Evolutionary conservation across 208 protist species (phyloP), one percentile per base, ranked within the genome.

Genomic region (Leishmania tarentolae): DNA sequence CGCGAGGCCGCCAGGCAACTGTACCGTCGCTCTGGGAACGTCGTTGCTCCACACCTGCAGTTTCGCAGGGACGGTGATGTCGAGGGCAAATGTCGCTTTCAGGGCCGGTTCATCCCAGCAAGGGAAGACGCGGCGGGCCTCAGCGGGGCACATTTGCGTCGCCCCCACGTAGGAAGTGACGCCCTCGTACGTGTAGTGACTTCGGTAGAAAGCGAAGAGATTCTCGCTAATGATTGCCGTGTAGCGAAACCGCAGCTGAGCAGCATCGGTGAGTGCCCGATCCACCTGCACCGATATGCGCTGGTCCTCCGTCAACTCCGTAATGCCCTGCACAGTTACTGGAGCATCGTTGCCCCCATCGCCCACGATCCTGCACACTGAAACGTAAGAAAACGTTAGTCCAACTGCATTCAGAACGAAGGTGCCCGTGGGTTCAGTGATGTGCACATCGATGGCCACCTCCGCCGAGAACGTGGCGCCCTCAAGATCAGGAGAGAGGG

Each of bases 61-160:
- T 69, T 95, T 46, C 15, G 82, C 77, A 7, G 91, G 89, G 13
- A 95, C 91, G 17, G 86, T 92, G 19, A 99, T 74, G 75, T 89
- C 90, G n/a, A 99, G 78, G 63, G 90, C 87, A 86, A 99, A 99
- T 9, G 93, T 93, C 1, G 98, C 95, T 84, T 99, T 99, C 37
- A 96, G 53, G 8, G 92, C 89, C 3, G 98, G 98, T 88, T 99
- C 98, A 79, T 99, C 98, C 93, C 95, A 99, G 84, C 98, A 99
- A 15, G 98, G 98, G 79, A 99, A 95, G 31, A 95, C 94, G 52
- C 95, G 86, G 65, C 98, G 91, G 5, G 95, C 95, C 76, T 99
- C 98, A 1, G 96, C 94, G 8, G 97, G 71, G 82, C 99, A 97
- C 78, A 99, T 98, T 92, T 99, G 98, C 47, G 97, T 98, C 6